Evolutionary conservation across 306 rosid genomes (phyloP).

Genomic region (Acmispon strigosus): DNA sequence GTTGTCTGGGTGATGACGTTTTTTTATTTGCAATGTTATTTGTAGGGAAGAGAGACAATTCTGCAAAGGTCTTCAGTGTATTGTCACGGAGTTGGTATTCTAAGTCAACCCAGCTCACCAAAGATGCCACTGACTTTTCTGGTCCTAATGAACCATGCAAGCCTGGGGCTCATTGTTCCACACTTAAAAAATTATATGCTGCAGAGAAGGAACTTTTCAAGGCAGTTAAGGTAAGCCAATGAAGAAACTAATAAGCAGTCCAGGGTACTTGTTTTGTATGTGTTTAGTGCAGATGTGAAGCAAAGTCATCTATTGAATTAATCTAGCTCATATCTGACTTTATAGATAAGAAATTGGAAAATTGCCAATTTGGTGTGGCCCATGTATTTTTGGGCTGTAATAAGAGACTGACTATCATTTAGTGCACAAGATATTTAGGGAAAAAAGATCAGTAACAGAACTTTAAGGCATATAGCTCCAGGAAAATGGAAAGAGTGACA

Average conservation of each 20-base stretch:
- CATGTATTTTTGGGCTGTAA: no score
- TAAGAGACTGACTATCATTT: no score
- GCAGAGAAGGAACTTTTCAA: constrained; percentile 72
- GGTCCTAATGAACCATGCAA: constrained; percentile 68
- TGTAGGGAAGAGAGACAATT: constrained; percentile 63
- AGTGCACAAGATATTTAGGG: no score
- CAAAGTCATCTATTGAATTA: neutral
- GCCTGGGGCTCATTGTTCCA: constrained; percentile 91
- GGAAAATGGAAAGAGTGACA: no score
- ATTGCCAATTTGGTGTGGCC: no score
- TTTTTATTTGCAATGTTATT: constrained; percentile 12
- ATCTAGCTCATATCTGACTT: neutral
- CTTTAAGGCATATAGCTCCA: no score
- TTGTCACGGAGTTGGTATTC: constrained; percentile 73
- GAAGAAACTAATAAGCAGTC: neutral
- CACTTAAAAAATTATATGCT: constrained; percentile 60
- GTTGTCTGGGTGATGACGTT: neutral
- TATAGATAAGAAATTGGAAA: no score
- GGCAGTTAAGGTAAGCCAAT: constrained; percentile 64
- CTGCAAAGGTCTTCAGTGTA: constrained; percentile 83
- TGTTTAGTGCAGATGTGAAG: constrained; percentile 13
- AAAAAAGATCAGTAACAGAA: no score
- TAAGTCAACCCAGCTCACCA: constrained; percentile 49
- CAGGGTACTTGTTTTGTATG: constrained; percentile 1
- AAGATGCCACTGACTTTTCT: constrained; percentile 36